phyloP scores from a whole-genome alignment of 768 basidiomycete genomes.

The Calocera viscosa region DNA sequence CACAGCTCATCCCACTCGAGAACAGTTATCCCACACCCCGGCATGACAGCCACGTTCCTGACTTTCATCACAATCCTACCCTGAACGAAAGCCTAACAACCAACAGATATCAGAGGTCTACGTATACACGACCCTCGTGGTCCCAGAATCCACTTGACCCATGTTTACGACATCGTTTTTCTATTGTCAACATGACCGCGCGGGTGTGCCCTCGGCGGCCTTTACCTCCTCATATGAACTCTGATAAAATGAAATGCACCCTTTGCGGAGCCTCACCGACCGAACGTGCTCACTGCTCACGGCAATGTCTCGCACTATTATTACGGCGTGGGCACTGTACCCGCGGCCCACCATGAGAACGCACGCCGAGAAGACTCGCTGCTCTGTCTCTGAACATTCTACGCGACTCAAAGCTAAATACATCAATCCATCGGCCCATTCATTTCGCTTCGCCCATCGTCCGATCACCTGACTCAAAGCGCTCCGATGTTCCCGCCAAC shows the following conservation, averaged over 20 bases:
- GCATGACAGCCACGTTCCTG: not conserved
- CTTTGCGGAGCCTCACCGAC: not conserved
- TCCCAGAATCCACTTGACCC: not conserved
- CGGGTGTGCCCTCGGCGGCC: not conserved
- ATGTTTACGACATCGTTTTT: not conserved
- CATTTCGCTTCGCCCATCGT: not conserved
- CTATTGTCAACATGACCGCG: not conserved
- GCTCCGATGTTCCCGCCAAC: not conserved
- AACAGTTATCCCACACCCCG: not conserved
- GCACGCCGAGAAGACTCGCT: no score
- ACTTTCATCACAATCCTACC: not conserved
- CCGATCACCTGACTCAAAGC: conserved; percentile 1
- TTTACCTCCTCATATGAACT: not conserved
- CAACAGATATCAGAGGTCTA: not conserved
- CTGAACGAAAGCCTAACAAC: not conserved
- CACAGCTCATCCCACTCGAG: not conserved
- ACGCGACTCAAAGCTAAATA: not conserved
- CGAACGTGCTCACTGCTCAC: conserved; percentile 2
- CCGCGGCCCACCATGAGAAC: no score
- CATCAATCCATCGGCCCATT: not conserved
- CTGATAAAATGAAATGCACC: not conserved
- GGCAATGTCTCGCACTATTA: not conserved
- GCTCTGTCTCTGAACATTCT: no score
- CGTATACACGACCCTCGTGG: not conserved
- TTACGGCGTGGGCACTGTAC: not conserved